Percentiles rank a stretch among this genome's conserved stretches.
phyloP scores from a whole-genome alignment of 192 early-diverging fungal genomes.

The Paraglomus brasilianum region DNA sequence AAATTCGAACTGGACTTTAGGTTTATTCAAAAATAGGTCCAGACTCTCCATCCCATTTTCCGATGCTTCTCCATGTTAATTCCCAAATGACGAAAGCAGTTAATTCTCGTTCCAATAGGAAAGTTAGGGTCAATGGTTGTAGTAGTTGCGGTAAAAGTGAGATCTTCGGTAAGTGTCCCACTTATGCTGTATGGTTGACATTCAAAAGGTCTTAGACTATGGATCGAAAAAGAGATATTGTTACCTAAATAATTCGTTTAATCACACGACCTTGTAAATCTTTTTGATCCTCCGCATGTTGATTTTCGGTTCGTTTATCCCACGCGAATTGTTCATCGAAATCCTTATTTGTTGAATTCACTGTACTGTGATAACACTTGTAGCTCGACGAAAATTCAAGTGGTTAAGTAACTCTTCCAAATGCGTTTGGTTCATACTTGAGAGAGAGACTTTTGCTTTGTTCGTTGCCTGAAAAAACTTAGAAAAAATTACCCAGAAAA shows the following conservation, averaged over 20 bases:
- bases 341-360: conserved; percentile 27
- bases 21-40: conserved; percentile 14
- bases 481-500: background rate
- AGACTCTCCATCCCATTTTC: background rate
- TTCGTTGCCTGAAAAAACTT: background rate
- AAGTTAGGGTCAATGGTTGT: conserved; percentile 20
- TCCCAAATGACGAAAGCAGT: conserved; percentile 17
- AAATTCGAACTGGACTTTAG: conserved; percentile 23
- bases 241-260: conserved; percentile 22
- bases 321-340: conserved; percentile 22
- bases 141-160: conserved; percentile 19
- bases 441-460: too few relatives aligned
- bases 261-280: too few relatives aligned
- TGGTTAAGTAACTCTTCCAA: conserved; percentile 11
- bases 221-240: conserved; percentile 25
- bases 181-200: conserved; percentile 19
- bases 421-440: too few relatives aligned
- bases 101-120: conserved; percentile 17
- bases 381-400: conserved; percentile 7
- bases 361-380: conserved; percentile 8
- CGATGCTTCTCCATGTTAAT: conserved; percentile 2
- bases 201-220: conserved; percentile 23
- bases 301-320: conserved; percentile 22
- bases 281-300: conserved; percentile 19
- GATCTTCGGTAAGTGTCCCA: conserved; percentile 24